These are phyloP conservation scores for Corylus americana DNA, from an alignment of 306 rosid genomes.

Conservation along the genomic window DNA sequence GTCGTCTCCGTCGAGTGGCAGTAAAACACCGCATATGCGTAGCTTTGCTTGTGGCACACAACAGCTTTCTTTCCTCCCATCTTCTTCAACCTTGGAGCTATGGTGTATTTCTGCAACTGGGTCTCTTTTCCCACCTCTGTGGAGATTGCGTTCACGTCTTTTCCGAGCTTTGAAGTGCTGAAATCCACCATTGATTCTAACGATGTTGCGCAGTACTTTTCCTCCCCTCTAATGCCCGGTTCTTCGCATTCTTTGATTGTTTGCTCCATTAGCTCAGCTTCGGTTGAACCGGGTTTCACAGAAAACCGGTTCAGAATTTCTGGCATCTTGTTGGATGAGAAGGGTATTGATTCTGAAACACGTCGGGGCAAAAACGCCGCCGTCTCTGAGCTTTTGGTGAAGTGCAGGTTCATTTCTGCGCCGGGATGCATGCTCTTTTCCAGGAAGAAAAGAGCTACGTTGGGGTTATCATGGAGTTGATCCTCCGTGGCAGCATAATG, in stretches of 20 bases:
- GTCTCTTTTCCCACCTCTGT: constrained; percentile 55
- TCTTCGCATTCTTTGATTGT: constrained; percentile 67
- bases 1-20: constrained; percentile 60
- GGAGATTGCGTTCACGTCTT: constrained; percentile 46
- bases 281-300: constrained; percentile 42
- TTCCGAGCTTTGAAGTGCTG: constrained; percentile 66
- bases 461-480: constrained; percentile 60
- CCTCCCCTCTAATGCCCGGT: constrained; percentile 46
- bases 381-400: constrained; percentile 34
- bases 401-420: constrained; percentile 46
- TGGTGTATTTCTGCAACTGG: constrained; percentile 39
- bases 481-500: constrained; percentile 31
- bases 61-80: constrained; percentile 39
- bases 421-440: constrained; percentile 54
- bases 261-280: constrained; percentile 39
- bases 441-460: constrained; percentile 65
- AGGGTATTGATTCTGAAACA: constrained; percentile 49
- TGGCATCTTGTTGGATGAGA: constrained; percentile 54
- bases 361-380: constrained; percentile 55
- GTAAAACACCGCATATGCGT: constrained; percentile 73
- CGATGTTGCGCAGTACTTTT: constrained; percentile 81
- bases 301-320: constrained; percentile 39
- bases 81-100: constrained; percentile 44
- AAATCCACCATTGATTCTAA: constrained; percentile 87
- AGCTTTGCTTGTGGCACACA: constrained; percentile 73